Percentiles rank a stretch among this genome's conserved stretches.
Conservation (phyloP, 2,329 filamentous ascomycete genomes). For the Trichothecium sympodiale region DNA sequence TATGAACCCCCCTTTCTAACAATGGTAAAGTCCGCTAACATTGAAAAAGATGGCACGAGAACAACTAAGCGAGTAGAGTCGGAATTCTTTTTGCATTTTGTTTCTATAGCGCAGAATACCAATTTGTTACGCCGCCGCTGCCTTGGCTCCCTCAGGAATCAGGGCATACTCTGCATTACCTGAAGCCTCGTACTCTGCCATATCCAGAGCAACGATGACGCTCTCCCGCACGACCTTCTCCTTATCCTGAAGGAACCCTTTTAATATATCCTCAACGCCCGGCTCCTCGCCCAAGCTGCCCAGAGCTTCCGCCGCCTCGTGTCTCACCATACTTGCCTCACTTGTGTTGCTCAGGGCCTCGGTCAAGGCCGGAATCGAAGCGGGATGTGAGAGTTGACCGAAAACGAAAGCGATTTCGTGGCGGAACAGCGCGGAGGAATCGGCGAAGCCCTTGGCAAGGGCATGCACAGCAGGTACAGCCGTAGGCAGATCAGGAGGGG, state of each 20-base stretch:
- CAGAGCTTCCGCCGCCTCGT: constrained; percentile 93
- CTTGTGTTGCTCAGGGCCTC: constrained; percentile 64
- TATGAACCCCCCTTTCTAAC: constrained; percentile 28
- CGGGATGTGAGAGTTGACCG: constrained; percentile 87
- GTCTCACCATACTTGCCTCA: constrained; percentile 92
- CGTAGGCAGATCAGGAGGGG: constrained; percentile 81
- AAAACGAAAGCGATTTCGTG: constrained; percentile 99
- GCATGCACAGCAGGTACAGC: constrained; percentile 79
- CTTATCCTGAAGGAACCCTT: constrained; percentile 75
- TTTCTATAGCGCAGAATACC: background rate
- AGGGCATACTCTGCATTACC: constrained; percentile 86
- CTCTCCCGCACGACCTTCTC: constrained; percentile 93
- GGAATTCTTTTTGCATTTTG: too few relatives aligned
- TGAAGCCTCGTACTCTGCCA: constrained; percentile 92
- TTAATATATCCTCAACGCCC: constrained; percentile 79
- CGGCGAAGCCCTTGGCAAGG: constrained; percentile 73
- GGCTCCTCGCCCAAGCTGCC: constrained; percentile 89
- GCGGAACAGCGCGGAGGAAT: constrained; percentile 85
- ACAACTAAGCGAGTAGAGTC: constrained; percentile 35
- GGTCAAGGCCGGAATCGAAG: constrained; percentile 85
- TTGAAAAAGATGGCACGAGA: constrained; percentile 38
- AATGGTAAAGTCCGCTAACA: constrained; percentile 11
- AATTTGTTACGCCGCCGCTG: constrained; percentile 24
- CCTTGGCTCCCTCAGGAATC: constrained; percentile 53
- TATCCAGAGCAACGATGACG: constrained; percentile 89